Conservation (phyloP, 108 stramenopile genomes). For the Cylindrotheca fusiformis region DNA sequence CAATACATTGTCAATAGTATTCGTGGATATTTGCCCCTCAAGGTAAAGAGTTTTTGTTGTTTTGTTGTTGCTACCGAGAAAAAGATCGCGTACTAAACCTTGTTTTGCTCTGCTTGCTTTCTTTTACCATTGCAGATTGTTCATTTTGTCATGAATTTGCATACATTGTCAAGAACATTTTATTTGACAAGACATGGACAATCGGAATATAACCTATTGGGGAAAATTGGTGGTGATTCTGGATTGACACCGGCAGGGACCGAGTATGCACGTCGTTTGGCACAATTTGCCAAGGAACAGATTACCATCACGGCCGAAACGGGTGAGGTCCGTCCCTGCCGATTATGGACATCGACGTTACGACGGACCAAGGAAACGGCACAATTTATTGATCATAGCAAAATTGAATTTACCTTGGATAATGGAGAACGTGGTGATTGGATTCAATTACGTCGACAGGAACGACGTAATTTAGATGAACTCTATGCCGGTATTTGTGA, state of each 20-base stretch:
- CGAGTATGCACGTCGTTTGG: conserved; percentile 90
- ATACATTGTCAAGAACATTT: conserved; percentile 82
- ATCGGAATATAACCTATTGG: conserved; percentile 95
- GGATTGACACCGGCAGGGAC: conserved; percentile 82
- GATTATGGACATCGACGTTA: conserved; percentile 96
- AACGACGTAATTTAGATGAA: conserved; percentile 90
- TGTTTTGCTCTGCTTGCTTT: too few relatives aligned
- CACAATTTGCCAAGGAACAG: conserved; percentile 82
- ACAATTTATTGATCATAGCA: conserved; percentile 77
- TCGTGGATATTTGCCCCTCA: conserved; percentile 84
- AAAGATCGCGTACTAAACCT: too few relatives aligned
- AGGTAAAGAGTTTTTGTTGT: too few relatives aligned
- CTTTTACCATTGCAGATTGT: conserved; percentile 72
- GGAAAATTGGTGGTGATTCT: conserved; percentile 99
- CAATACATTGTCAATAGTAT: conserved; percentile 84
- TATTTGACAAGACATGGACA: conserved; percentile 98
- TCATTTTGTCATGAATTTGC: conserved; percentile 93
- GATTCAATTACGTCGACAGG: conserved; percentile 82
- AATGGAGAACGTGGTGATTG: conserved; percentile 81
- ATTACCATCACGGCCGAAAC: not conserved
- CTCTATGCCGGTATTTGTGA: conserved; percentile 93
- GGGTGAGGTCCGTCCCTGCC: conserved; percentile 51
- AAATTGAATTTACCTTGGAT: conserved; percentile 59
- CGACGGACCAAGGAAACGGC: conserved; percentile 96
- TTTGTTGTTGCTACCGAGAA: too few relatives aligned